Percentiles rank a stretch among this genome's conserved stretches.
Conservation (phyloP, 2,329 filamentous ascomycete species). For the Penicillium psychrosexuale region DNA sequence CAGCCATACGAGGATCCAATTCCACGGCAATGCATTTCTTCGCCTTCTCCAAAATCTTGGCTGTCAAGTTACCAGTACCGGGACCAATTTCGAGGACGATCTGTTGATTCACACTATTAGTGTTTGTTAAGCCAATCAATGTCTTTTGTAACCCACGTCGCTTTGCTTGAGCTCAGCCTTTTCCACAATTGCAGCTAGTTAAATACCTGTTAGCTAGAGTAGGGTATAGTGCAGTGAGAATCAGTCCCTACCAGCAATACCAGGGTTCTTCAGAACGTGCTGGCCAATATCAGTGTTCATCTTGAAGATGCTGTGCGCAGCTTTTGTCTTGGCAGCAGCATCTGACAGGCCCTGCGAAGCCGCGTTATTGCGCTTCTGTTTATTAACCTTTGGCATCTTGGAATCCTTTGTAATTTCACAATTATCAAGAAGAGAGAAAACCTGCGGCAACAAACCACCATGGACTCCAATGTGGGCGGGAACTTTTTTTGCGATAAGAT, state of each 20-base stretch:
- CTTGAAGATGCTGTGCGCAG: constrained; percentile 85
- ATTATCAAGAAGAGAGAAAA: not conserved
- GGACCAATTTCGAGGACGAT: constrained; percentile 89
- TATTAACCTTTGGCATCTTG: constrained; percentile 54
- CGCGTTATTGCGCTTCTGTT: constrained; percentile 52
- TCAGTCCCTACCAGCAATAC: constrained; percentile 62
- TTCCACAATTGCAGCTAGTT: constrained; percentile 58
- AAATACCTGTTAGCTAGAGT: not conserved
- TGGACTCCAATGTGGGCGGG: constrained; percentile 20
- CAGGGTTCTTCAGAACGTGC: constrained; percentile 90
- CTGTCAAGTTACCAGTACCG: constrained; percentile 84
- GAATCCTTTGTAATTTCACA: not conserved
- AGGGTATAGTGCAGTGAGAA: no score
- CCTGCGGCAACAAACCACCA: not conserved
- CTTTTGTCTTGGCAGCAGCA: constrained; percentile 48
- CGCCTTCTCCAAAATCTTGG: constrained; percentile 81
- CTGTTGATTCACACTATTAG: constrained; percentile 34
- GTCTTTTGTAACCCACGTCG: constrained; percentile 48
- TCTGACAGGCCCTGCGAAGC: constrained; percentile 40
- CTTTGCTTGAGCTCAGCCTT: constrained; percentile 90
- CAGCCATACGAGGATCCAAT: constrained; percentile 93
- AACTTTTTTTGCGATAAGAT: constrained; percentile 31
- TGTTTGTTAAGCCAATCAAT: not conserved
- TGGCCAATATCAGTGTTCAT: constrained; percentile 90
- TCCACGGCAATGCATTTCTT: constrained; percentile 84